Evolutionary conservation across 208 protist species (phyloP).

Genomic region (Acanthamoeba quina): DNA sequence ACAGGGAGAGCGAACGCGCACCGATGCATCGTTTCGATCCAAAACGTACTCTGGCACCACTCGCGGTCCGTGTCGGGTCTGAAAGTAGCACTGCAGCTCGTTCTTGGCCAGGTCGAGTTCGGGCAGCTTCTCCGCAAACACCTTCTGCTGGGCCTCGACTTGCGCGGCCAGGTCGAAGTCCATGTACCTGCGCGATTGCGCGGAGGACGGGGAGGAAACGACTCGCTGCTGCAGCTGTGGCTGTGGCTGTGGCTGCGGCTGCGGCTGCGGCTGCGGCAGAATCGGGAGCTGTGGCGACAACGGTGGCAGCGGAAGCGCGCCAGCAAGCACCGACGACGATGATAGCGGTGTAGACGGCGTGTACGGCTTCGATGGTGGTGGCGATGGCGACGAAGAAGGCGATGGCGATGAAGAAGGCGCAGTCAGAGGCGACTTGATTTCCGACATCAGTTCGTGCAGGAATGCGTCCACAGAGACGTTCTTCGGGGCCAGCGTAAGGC

Average conservation of each 20-base stretch:
- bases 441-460: too few species aligned
- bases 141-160: not conserved
- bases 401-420: not conserved
- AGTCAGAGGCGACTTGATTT: not conserved
- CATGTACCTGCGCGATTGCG: not conserved
- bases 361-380: not conserved
- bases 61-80: not conserved
- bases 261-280: too few species aligned
- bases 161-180: not conserved
- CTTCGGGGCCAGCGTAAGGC: too few species aligned
- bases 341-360: too few species aligned
- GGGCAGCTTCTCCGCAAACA: not conserved
- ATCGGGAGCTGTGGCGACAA: too few species aligned
- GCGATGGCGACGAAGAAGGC: not conserved
- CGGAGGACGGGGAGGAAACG: not conserved
- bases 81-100: slow-evolving; percentile 18
- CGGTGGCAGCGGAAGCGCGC: too few species aligned
- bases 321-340: too few species aligned
- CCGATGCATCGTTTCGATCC: not conserved
- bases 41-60: not conserved
- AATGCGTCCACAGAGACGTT: too few species aligned
- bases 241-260: too few species aligned
- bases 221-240: not conserved
- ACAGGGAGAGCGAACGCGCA: not conserved
- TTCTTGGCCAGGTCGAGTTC: slow-evolving; percentile 30